Base-by-base conservation (phyloP, 257 asterid species). In the Haberlea rhodopensis region DNA sequence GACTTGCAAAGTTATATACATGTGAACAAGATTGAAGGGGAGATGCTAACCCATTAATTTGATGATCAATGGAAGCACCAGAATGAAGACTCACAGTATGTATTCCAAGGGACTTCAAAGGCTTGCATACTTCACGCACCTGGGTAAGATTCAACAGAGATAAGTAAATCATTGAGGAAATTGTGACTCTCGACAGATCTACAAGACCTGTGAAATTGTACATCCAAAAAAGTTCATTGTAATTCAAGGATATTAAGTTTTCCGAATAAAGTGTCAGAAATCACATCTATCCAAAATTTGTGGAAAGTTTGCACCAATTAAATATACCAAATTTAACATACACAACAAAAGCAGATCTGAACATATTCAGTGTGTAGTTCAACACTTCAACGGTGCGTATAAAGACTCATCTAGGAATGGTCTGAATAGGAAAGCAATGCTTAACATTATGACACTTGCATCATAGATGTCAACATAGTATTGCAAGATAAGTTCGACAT, bases 61-160 rank as follows among this genome's bases (percentile, higher is more conserved):
- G 97, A 79, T 92, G 97, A 62, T 85, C 91, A 57, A 87, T 55
- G 57, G 97, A 72, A 69, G 96, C 96, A 69, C 95, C 99, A 0
- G 88, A 65, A 78, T 92, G 97, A 84, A 89, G 76, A 75, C 96
- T 78, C 81, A 86, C 73, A 24, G 95, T 71, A 70, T 71, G 88
- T 68, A 88, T 70, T 62, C 96, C 96, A 32, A 70, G 64, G 22
- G 78, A 63, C 73, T 82, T 80, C 75, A 91, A 71, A 71, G 84
- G 81, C 77, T 84, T 78, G 85, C 91, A 91, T 62, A 88, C 71
- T 69, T 80, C 66, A 71, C 82, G 75, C 56, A 84, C 94, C 97
- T 90, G 72, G 59, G 45, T 43, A 52, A 11, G 27, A 28, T 18
- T 18, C 13, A 51, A 18, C 5, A 52, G 28, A 40, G 60, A 60